A percentile compares a stretch with the other conserved stretches of the same genome.
Evolutionary conservation across 2,329 filamentous ascomycete species (phyloP).

Genomic region (Penicillium sp.): DNA sequence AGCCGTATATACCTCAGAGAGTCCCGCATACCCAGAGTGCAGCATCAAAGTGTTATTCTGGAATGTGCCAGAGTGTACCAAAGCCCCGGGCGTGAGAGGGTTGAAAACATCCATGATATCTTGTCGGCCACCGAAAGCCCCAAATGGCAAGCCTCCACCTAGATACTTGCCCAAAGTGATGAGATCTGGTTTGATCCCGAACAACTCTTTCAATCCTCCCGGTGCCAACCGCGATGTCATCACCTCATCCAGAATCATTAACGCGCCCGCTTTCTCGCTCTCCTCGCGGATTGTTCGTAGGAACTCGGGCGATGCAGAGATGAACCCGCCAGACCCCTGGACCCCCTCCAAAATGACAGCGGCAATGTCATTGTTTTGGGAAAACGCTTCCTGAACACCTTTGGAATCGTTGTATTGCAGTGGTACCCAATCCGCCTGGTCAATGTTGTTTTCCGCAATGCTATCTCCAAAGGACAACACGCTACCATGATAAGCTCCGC

Average conservation of each 20-base stretch:
- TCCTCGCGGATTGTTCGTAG: slow-evolving; percentile 50
- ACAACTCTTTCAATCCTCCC: slow-evolving; percentile 1
- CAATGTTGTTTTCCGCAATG: slow-evolving; percentile 27
- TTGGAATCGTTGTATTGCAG: slow-evolving; percentile 61
- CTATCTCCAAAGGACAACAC: slow-evolving; percentile 47
- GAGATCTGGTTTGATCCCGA: slow-evolving; percentile 51
- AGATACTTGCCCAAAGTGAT: slow-evolving; percentile 66
- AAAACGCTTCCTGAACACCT: slow-evolving; percentile 35
- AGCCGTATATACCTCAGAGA: background rate
- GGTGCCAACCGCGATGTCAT: slow-evolving; percentile 61
- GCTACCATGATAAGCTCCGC: slow-evolving; percentile 55
- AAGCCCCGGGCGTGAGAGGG: slow-evolving; percentile 37
- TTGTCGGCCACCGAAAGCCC: slow-evolving; percentile 64
- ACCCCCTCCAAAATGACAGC: slow-evolving; percentile 66
- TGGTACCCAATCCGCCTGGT: slow-evolving; percentile 58
- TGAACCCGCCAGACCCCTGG: slow-evolving; percentile 62
- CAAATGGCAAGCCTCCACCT: slow-evolving; percentile 65
- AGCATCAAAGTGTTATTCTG: slow-evolving; percentile 57
- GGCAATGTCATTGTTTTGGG: slow-evolving; percentile 42
- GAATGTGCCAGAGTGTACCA: slow-evolving; percentile 63
- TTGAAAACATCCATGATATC: slow-evolving; percentile 47
- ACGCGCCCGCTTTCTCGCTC: slow-evolving; percentile 50
- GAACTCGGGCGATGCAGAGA: slow-evolving; percentile 53
- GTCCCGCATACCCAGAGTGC: slow-evolving; percentile 1
- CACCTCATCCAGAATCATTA: slow-evolving; percentile 70